Conservation (phyloP, 1,284 basidiomycete species). For the Fomitopsis palustris region DNA sequence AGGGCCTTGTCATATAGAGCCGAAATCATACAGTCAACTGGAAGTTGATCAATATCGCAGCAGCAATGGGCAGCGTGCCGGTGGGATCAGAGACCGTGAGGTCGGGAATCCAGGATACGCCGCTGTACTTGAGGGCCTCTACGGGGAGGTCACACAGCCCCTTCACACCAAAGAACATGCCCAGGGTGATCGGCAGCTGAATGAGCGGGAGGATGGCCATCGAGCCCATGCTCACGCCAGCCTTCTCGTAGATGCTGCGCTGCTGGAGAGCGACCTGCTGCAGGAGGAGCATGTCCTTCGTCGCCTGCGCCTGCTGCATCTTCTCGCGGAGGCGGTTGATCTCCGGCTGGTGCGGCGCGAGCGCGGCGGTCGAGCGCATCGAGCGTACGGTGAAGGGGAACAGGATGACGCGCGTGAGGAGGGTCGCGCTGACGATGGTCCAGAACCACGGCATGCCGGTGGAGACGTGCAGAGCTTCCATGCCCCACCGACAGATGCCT, state of each 20-base stretch:
- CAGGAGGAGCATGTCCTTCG: conserved; percentile 51
- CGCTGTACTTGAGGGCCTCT: conserved; percentile 74
- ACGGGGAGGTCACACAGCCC: conserved; percentile 71
- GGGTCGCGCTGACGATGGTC: conserved; percentile 72
- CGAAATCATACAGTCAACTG: conserved; percentile 62
- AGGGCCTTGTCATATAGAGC: background rate
- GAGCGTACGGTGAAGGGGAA: conserved; percentile 70
- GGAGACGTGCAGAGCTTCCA: conserved; percentile 73
- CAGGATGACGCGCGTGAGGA: conserved; percentile 66
- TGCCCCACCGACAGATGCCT: conserved; percentile 37
- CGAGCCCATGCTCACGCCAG: conserved; percentile 64
- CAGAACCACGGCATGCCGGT: conserved; percentile 86
- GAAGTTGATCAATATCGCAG: conserved; percentile 61
- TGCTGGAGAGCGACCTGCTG: conserved; percentile 56
- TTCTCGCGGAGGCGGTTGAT: conserved; percentile 55
- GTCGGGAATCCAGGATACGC: conserved; percentile 75
- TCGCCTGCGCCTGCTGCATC: conserved; percentile 31
- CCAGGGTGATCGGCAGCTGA: conserved; percentile 80
- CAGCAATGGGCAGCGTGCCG: conserved; percentile 71
- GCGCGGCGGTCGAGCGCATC: conserved; percentile 65
- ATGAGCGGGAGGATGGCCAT: conserved; percentile 60
- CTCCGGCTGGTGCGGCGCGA: conserved; percentile 63
- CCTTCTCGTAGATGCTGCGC: conserved; percentile 61
- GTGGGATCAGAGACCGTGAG: conserved; percentile 79
- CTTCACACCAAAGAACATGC: conserved; percentile 84